phyloP scores from a whole-genome alignment of 192 early-diverging fungal genomes.

The Coemansia sp. region DNA sequence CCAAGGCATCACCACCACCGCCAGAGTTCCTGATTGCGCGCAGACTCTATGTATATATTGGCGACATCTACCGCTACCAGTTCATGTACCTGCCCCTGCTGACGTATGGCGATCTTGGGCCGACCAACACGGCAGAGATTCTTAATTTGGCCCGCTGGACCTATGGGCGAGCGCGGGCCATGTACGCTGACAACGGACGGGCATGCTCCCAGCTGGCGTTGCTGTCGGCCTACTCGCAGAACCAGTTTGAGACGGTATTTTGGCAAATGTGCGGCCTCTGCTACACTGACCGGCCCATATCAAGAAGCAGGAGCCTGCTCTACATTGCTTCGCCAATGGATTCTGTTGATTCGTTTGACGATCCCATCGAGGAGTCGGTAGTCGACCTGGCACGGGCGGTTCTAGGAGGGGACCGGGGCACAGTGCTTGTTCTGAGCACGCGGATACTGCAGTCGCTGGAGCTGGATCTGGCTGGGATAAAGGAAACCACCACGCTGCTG shows the following conservation, averaged over 20 bases:
- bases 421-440: too few species aligned
- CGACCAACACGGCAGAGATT: conserved; percentile 4
- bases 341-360: conserved; percentile 5
- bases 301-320: not conserved
- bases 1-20: not conserved
- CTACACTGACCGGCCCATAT: conserved; percentile 6
- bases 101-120: conserved; percentile 6
- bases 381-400: conserved; percentile 12
- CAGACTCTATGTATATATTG: conserved; percentile 21
- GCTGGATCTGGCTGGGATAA: conserved; percentile 14
- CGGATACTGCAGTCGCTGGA: conserved; percentile 12
- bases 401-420: too few species aligned
- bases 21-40: conserved; percentile 17
- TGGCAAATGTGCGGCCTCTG: conserved; percentile 39
- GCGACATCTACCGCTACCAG: conserved; percentile 44
- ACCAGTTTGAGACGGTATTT: conserved; percentile 23
- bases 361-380: conserved; percentile 22
- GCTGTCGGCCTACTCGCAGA: conserved; percentile 13
- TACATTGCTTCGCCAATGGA: not conserved
- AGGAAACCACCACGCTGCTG: not conserved
- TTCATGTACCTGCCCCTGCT: conserved; percentile 34
- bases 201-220: conserved; percentile 30
- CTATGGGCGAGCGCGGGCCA: conserved; percentile 24
- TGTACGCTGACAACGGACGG: conserved; percentile 24
- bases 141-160: conserved; percentile 20